A percentile compares a stretch with the other conserved stretches of the same genome.
Conservation (phyloP, 1,284 basidiomycete genomes). For the Trichosporon coremiiforme region DNA sequence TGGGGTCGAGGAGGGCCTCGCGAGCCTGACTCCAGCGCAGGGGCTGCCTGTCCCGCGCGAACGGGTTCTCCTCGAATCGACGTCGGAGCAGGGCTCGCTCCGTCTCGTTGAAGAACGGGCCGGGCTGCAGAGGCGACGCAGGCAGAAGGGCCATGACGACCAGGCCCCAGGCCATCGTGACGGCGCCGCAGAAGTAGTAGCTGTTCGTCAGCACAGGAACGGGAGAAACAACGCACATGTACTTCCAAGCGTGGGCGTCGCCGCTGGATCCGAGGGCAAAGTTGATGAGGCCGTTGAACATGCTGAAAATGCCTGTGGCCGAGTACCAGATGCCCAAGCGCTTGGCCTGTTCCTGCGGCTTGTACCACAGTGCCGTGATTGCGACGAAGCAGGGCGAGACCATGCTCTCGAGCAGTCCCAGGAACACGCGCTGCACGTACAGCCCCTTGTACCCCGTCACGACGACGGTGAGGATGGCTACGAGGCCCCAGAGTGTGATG, state of each 20-base stretch:
- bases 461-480: constrained; percentile 59
- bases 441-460: constrained; percentile 55
- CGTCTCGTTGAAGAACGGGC: constrained; percentile 51
- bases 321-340: constrained; percentile 60
- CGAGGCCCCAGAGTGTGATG: constrained; percentile 58
- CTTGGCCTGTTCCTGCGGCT: constrained; percentile 53
- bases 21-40: constrained; percentile 55
- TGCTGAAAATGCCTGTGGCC: constrained; percentile 57
- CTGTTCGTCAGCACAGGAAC: constrained; percentile 25
- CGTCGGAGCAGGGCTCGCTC: constrained; percentile 54
- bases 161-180: constrained; percentile 59
- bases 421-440: constrained; percentile 58
- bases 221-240: constrained; percentile 48
- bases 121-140: constrained; percentile 54
- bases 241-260: constrained; percentile 58
- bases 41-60: constrained; percentile 42
- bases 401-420: constrained; percentile 58
- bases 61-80: constrained; percentile 52
- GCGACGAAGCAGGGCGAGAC: constrained; percentile 61
- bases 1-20: constrained; percentile 58
- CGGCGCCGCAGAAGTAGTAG: constrained; percentile 59
- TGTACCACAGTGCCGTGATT: constrained; percentile 60
- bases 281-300: constrained; percentile 59
- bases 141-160: constrained; percentile 58
- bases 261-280: constrained; percentile 57